phyloP scores from a whole-genome alignment of 495 filamentous ascomycete genomes.

The Xylaria castorea region DNA sequence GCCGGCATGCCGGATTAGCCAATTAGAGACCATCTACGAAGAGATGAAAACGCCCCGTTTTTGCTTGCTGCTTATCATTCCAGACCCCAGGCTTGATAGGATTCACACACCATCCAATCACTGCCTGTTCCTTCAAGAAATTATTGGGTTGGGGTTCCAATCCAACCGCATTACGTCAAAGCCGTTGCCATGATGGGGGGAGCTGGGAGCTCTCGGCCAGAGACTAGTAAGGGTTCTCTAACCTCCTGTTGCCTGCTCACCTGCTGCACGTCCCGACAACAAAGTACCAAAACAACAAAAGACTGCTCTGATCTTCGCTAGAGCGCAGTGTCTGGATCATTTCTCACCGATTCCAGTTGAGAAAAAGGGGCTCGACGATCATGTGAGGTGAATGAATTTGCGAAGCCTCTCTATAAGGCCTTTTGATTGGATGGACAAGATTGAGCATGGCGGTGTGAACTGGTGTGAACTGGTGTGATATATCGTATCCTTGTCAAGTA shows the following conservation, averaged over 20 bases:
- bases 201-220: background rate
- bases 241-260: background rate
- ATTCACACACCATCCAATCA: conserved; percentile 1
- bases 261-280: background rate
- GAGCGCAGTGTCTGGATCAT: background rate
- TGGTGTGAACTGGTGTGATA: background rate
- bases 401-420: background rate
- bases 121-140: background rate
- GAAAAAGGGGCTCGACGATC: background rate
- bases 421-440: background rate
- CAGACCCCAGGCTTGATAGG: background rate
- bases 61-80: conserved; percentile 30
- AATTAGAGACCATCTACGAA: conserved; percentile 3
- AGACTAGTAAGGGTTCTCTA: background rate
- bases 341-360: background rate
- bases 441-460: conserved; percentile 1
- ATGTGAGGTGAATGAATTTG: background rate
- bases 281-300: background rate
- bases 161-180: background rate
- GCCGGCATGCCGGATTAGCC: conserved; percentile 15
- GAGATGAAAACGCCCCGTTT: conserved; percentile 21
- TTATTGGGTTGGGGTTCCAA: conserved; percentile 7
- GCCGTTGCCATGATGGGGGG: background rate
- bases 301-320: background rate
- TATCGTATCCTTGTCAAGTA: background rate